Evolutionary conservation across 208 protist species (phyloP).

Genomic region (Naegleria lovaniensis): DNA sequence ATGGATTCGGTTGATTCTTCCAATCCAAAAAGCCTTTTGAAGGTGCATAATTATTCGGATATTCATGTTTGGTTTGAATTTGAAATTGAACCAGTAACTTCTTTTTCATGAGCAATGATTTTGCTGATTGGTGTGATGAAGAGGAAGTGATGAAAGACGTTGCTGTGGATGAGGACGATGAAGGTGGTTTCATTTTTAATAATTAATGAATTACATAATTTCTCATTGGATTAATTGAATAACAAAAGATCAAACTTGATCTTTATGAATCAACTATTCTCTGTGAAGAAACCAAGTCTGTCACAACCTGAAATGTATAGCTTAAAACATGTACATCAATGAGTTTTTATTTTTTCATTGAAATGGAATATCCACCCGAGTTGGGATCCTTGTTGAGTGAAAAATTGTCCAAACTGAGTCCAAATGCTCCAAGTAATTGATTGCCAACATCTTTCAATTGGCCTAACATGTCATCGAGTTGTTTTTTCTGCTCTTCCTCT

Average conservation of each 20-base stretch:
- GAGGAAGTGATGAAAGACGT: too few species aligned
- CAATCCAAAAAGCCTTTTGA: not conserved
- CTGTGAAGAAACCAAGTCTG: too few species aligned
- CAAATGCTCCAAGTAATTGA: conserved; percentile 85
- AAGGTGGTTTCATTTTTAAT: too few species aligned
- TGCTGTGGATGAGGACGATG: too few species aligned
- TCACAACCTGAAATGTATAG: too few species aligned
- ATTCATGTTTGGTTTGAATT: not conserved
- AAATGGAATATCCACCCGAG: conserved; percentile 64
- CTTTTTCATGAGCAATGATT: too few species aligned
- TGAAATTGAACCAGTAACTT: not conserved
- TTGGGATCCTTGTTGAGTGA: conserved; percentile 88
- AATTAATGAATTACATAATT: too few species aligned
- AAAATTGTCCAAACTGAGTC: conserved; percentile 91
- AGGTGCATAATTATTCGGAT: not conserved
- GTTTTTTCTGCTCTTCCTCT: conserved; percentile 72
- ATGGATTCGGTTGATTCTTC: not conserved
- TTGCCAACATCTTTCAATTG: conserved; percentile 92
- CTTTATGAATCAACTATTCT: too few species aligned
- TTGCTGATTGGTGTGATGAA: too few species aligned
- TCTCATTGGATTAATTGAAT: too few species aligned
- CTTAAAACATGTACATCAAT: too few species aligned
- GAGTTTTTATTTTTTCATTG: not conserved
- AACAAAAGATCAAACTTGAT: too few species aligned
- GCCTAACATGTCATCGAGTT: conserved; percentile 60